Base-by-base conservation (phyloP, 2,329 filamentous ascomycete species). In the Fusarium clavum region DNA sequence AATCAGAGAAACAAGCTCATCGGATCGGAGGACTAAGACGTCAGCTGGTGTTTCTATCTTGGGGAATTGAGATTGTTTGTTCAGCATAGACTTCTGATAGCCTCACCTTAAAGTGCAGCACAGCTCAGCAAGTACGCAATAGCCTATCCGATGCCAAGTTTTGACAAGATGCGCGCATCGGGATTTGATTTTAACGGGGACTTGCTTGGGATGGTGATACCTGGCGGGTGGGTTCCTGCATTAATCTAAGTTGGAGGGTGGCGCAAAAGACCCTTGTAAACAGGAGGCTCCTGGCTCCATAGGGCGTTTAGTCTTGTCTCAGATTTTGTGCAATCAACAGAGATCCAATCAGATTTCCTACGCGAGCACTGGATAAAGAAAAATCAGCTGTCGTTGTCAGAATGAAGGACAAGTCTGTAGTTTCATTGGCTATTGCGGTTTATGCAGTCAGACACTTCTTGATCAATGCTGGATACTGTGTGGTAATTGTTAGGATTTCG, bases 211-310 rank as follows among this genome's bases (percentile, higher is more conserved):
- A 59, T 46, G 41, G 38, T 40, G 34, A 52, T 61, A 32, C 32
- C 29, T 43, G 13, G 32, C 32, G n/a, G 43, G 67, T 71, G 63
- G 71, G 73, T 76, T 76, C 74, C 74, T 76, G 73, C 74, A 76
- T 76, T 71, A 57, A 47, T 38, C 34, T 20, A 53, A 43, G 34
- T 22, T 43, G 64, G 65, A 65, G 38, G 52, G 61, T 61, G 60
- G 63, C 61, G 57, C 29, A 52, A 29, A 46, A 22, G 46, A 53
- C 54, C 47, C 53, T 55, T 61, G 44, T 52, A 43, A 40, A 18
- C 53, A 38, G 18, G 45, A 51, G 60, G 48, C 25, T 27, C 32
- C 49, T 41, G 64, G 52, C 47, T 67, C 58, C 58, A 57, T 24
- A 51, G 48, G 49, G 43, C 45, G 54, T 43, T 63, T 67, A 61